Evolutionary conservation across 805 yeast species (phyloP), one percentile per base, ranked within the genome.

Genomic region (Candida khao-thaluensis): DNA sequence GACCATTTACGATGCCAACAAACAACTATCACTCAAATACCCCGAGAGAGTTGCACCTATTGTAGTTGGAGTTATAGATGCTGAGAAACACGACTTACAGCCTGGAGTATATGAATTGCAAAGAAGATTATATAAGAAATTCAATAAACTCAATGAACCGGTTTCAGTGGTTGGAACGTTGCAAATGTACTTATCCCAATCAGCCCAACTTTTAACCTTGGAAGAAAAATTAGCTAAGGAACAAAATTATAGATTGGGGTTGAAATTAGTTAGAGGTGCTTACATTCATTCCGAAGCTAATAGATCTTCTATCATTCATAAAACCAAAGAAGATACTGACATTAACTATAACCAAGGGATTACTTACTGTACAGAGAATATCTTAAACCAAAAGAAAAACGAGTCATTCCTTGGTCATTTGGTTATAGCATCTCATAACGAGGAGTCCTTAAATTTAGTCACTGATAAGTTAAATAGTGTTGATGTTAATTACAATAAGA

Each of bases 251-350:
- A 76, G 84, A 56, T 64, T 89, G 41, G 96, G 96, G 15, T 69
- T 89, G 70, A 90, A 90, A 63, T 74, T 90, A 40, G 98, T 90
- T 12, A 79, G 98, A 62, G 98, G 98, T 48, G 98, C 98, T 11
- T 90, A 90, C 68, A 79, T 90, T 44, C 96, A 90, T 59, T 79
- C 95, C 5, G 98, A 90, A 66, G 76, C 84, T 24, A 72, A 82
- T 47, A 74, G 97, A 55, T 48, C 56, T 37, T 49, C 62, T 4
- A 82, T 86, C 14, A 87, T 90, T 44, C 91, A 82, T 65, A 68
- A 72, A 46, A 76, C 88, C 21, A 90, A 91, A 64, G 71, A 66
- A 37, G 90, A 77, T 44, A 86, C 97, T n/a, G 98, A 90, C 57
- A 51, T 48, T 7, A 79, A 81, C 57, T 90, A 82, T 64, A 79